A percentile compares a stretch with the other conserved stretches of the same genome.
Conservation (phyloP, 108 stramenopile species). For the Skeletonema costatum region DNA sequence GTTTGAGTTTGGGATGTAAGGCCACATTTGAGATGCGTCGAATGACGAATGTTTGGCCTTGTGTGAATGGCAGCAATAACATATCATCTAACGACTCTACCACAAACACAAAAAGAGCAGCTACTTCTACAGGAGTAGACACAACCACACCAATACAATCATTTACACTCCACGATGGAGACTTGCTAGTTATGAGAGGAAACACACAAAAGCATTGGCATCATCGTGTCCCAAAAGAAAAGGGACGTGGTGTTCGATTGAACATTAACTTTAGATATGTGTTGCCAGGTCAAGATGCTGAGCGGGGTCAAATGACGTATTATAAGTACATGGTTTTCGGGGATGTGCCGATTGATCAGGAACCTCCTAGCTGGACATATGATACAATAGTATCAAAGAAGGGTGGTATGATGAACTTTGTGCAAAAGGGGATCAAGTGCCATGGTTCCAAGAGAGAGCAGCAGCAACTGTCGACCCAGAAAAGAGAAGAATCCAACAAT, state of each 20-base stretch:
- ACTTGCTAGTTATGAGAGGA: conserved; percentile 28
- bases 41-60: conserved; percentile 36
- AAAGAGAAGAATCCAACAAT: background rate
- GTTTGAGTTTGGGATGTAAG: conserved; percentile 18
- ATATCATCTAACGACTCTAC: background rate
- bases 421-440: background rate
- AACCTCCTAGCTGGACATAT: conserved; percentile 13
- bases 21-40: conserved; percentile 31
- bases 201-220: conserved; percentile 43
- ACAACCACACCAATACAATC: background rate
- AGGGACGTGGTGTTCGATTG: conserved; percentile 20
- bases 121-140: conserved; percentile 14
- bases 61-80: background rate
- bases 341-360: conserved; percentile 10
- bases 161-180: conserved; percentile 14
- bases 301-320: conserved; percentile 26
- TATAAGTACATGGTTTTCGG: conserved; percentile 47
- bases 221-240: conserved; percentile 32
- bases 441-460: background rate
- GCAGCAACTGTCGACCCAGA: background rate
- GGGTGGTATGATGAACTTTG: conserved; percentile 26
- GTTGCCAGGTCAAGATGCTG: conserved; percentile 17
- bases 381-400: conserved; percentile 13
- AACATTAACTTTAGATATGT: conserved; percentile 38
- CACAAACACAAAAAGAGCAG: background rate